Conservation (phyloP, 2,329 filamentous ascomycete genomes). For the Capronia americana region DNA sequence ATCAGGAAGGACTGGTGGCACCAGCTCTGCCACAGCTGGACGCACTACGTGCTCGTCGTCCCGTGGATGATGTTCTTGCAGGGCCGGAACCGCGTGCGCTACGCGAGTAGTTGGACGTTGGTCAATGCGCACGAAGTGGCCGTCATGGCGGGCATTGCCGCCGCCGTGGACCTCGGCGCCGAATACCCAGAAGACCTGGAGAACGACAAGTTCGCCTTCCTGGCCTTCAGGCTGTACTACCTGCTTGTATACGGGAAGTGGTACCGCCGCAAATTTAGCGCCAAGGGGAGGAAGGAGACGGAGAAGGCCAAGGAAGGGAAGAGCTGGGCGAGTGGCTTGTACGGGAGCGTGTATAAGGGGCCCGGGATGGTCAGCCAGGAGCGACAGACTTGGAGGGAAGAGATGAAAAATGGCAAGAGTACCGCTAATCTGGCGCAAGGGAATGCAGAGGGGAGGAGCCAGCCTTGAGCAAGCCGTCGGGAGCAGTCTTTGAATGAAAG, state of each 20-base stretch:
- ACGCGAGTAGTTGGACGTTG: conserved; percentile 72
- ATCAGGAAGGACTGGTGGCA: conserved; percentile 68
- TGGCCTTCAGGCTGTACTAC: conserved; percentile 68
- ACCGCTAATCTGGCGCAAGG: conserved; percentile 31
- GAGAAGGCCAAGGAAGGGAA: conserved; percentile 52
- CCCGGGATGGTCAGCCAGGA: conserved; percentile 63
- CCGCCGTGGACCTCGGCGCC: conserved; percentile 72
- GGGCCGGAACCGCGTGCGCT: conserved; percentile 66
- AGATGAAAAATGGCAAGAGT: conserved; percentile 41
- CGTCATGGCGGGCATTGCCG: conserved; percentile 72
- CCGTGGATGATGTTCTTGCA: conserved; percentile 76
- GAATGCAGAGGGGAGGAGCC: conserved; percentile 28
- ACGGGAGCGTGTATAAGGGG: conserved; percentile 66
- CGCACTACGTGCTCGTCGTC: conserved; percentile 67
- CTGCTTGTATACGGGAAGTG: conserved; percentile 66
- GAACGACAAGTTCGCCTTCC: conserved; percentile 65
- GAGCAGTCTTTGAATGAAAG: background rate
- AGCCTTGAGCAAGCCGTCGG: conserved; percentile 23
- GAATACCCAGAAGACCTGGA: conserved; percentile 68
- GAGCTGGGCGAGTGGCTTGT: conserved; percentile 63
- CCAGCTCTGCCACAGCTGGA: conserved; percentile 66
- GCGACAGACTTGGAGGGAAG: conserved; percentile 61
- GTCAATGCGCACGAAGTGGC: conserved; percentile 72
- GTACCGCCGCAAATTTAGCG: conserved; percentile 50
- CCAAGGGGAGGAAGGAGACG: conserved; percentile 42